Percentiles rank a stretch among this genome's conserved stretches.
phyloP scores from a whole-genome alignment of 1,284 basidiomycete genomes.

The Cystobasidium pallidum region DNA sequence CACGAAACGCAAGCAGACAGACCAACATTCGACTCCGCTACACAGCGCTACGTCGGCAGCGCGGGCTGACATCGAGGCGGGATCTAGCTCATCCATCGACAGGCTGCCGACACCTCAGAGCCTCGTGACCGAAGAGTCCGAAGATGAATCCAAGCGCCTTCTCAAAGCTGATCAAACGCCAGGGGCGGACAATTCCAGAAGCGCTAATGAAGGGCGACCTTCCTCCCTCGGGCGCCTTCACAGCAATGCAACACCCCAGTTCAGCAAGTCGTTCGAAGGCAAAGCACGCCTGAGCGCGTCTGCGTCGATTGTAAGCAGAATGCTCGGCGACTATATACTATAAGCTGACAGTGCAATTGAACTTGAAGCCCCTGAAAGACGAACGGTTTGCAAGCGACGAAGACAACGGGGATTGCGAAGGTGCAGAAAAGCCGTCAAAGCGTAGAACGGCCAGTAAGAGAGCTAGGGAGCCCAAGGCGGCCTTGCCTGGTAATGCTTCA shows the following conservation, averaged over 20 bases:
- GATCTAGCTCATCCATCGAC: background rate
- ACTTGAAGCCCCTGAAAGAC: slow-evolving; percentile 32
- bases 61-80: background rate
- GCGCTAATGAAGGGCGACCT: background rate
- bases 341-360: background rate
- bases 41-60: background rate
- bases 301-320: slow-evolving; percentile 2
- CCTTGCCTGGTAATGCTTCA: background rate
- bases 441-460: background rate
- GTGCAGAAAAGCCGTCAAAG: slow-evolving; percentile 11
- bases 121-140: slow-evolving; percentile 16
- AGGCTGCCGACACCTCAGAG: slow-evolving; percentile 4
- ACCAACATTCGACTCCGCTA: background rate
- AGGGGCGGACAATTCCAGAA: background rate
- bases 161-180: slow-evolving; percentile 27
- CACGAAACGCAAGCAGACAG: background rate
- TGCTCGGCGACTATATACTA: too few species aligned
- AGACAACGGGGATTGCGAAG: slow-evolving; percentile 31
- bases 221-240: slow-evolving; percentile 26
- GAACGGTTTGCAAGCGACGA: slow-evolving; percentile 24
- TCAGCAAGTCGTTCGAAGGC: slow-evolving; percentile 23
- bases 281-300: slow-evolving; percentile 12
- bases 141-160: slow-evolving; percentile 5
- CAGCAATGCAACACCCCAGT: slow-evolving; percentile 7
- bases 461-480: background rate